A percentile compares a stretch with the other conserved stretches of the same genome.
Conservation (phyloP, 257 asterid genomes). For the Craterostigma plantagineum region DNA sequence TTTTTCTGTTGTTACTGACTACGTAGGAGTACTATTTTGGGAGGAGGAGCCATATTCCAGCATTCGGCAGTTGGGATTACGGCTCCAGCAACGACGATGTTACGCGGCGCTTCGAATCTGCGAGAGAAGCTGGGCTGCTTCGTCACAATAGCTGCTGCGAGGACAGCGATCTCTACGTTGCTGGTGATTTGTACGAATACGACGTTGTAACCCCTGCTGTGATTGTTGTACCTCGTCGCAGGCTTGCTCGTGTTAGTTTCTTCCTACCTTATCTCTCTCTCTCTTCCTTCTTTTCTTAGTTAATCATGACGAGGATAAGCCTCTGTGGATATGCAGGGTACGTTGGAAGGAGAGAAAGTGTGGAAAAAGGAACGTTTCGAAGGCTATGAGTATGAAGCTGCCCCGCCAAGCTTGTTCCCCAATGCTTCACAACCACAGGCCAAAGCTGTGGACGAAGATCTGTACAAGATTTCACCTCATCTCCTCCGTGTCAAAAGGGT, state of each 20-base stretch:
- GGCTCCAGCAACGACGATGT: constrained; percentile 29
- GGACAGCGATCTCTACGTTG: constrained; percentile 63
- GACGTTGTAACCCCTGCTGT: constrained; percentile 52
- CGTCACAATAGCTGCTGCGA: constrained; percentile 37
- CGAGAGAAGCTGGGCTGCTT: constrained; percentile 29
- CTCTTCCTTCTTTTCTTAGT: too few species aligned
- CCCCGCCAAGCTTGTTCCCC: too few species aligned
- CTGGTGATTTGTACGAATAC: constrained; percentile 56
- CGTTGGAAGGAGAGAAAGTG: constrained; percentile 11
- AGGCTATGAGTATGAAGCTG: too few species aligned
- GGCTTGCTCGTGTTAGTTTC: constrained; percentile 13
- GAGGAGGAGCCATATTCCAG: constrained; percentile 50
- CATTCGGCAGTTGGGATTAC: constrained; percentile 86
- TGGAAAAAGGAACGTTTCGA: constrained; percentile 18
- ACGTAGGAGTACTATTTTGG: too few species aligned
- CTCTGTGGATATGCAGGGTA: too few species aligned
- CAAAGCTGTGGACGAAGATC: constrained; percentile 70
- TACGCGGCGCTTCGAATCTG: constrained; percentile 69
- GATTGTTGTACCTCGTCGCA: constrained; percentile 62
- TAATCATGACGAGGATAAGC: too few species aligned
- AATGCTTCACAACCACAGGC: constrained; percentile 9
- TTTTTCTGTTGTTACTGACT: too few species aligned
- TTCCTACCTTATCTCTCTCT: too few species aligned
- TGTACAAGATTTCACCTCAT: constrained; percentile 66
- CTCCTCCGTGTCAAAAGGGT: constrained; percentile 35